Base-by-base conservation (phyloP, 1,284 basidiomycete species). In the Volvariella surrecta region DNA sequence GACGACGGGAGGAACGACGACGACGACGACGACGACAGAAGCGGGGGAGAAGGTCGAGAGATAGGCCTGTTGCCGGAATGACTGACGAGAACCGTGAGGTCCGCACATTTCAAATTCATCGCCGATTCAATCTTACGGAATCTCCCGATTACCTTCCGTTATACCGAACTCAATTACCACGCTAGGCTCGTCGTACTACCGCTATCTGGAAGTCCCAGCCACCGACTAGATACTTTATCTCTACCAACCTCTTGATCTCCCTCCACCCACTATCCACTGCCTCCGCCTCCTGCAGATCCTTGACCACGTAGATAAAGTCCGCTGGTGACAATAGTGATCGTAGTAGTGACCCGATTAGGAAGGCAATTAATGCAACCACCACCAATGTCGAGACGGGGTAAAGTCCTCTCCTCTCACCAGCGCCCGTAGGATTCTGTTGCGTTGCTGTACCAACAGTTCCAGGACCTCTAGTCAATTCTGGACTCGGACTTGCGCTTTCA, bases 331-430 rank as follows among this genome's bases (percentile, higher is more conserved):
- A 65, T 48, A 97, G 68, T 6, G 89, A 90, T 45, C 95, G 77
- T 48, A 95, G 63, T 40, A 99, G 68, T 9, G 89, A 94, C 30
- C 95, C 95, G 49, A 97, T 71, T 50, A 99, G 67, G 62, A 98
- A 94, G 30, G 89, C 86, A 49, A 95, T 87, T 49, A 98, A 60
- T 37, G 82, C 90, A 13, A 87, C 76, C 45, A 94, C 67, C 49
- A 98, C 58, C 43, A 95, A 61, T 34, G 75, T 79, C 42, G 79
- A 79, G 50, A 83, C 52, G 30, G 61, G 54, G 48, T 67, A 67
- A 57, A 44, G 30, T 56, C 57, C 10, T 45, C 54, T 30, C 51
- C 52, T 22, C 56, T 37, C 35, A 52, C 50, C 43, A 44, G 44
- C 20, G 45, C 47, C 34, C 6, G 34, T 19, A 17, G 48, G 38